Percentiles rank a stretch among this genome's conserved stretches.
Evolutionary conservation across 2,329 filamentous ascomycete genomes (phyloP).

Genomic region (Blumeriella jaapii): DNA sequence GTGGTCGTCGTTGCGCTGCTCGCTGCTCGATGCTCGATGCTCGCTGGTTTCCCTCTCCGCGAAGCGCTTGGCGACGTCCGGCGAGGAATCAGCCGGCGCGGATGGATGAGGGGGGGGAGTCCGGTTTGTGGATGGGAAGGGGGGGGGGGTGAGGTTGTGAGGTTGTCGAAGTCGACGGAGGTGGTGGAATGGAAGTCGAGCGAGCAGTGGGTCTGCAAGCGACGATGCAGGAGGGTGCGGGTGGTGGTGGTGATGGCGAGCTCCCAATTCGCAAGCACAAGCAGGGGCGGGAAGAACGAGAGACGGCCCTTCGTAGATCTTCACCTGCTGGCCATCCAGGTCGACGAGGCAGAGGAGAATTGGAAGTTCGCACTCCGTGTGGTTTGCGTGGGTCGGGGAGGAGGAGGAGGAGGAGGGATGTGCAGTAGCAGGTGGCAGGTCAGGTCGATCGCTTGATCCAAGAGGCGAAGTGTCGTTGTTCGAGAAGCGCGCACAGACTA

Average conservation of each 20-base stretch:
- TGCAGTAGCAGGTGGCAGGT: no score
- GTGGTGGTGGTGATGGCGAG: constrained; percentile 8
- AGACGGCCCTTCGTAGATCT: constrained; percentile 14
- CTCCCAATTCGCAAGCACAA: constrained; percentile 19
- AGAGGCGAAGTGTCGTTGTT: no score
- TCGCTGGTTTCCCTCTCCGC: no score
- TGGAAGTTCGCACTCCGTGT: constrained; percentile 3
- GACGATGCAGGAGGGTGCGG: constrained; percentile 16
- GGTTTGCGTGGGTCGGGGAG: no score
- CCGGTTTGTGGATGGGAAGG: constrained; percentile 3
- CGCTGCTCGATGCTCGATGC: no score
- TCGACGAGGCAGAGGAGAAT: constrained; percentile 5
- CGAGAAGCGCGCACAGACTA: no score
- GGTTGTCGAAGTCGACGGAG: neutral
- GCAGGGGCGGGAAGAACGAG: constrained; percentile 20
- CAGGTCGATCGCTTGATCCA: no score
- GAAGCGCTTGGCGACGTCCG: no score
- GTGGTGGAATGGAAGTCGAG: constrained; percentile 5
- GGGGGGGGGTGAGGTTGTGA: constrained; percentile 4
- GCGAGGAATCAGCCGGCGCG: no score
- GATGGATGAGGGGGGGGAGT: no score
- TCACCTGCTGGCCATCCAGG: constrained; percentile 21
- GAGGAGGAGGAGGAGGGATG: neutral
- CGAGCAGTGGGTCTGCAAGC: constrained; percentile 15
- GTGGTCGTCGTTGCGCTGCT: constrained; percentile 4